phyloP scores from a whole-genome alignment of 2,329 filamentous ascomycete genomes.

The Aspergillus sp. region DNA sequence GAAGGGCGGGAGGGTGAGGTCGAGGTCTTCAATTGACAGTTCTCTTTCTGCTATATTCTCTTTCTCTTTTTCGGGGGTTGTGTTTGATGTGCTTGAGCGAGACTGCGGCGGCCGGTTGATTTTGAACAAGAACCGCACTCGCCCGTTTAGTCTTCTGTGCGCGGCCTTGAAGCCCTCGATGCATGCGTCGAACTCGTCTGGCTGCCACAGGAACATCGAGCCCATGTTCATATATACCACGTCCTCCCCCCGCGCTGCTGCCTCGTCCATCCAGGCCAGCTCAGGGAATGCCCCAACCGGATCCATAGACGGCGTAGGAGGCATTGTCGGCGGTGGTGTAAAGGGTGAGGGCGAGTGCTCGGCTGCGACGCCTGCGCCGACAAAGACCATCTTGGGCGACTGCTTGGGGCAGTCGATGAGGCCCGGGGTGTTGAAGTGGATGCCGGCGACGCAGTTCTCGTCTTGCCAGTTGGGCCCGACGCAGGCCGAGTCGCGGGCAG shows the following conservation, averaged over 20 bases:
- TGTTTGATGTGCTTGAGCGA: background rate
- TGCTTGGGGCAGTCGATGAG: background rate
- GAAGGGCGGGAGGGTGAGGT: background rate
- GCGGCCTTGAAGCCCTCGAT: background rate
- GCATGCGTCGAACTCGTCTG: background rate
- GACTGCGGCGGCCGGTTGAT: background rate
- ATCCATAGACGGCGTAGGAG: too few species aligned
- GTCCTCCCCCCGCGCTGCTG: background rate
- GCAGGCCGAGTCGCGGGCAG: background rate
- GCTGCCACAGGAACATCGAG: background rate
- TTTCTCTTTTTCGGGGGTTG: background rate
- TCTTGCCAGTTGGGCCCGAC: background rate
- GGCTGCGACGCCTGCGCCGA: background rate
- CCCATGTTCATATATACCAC: background rate
- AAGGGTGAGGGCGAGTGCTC: background rate
- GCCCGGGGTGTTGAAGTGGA: background rate
- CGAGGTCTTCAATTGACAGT: background rate
- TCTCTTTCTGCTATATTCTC: background rate
- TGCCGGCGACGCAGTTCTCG: background rate
- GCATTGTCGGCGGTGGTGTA: background rate
- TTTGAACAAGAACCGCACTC: background rate
- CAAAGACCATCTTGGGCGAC: background rate
- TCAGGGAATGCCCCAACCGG: background rate
- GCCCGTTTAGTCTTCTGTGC: background rate
- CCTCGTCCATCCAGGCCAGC: background rate